Conservation (phyloP, 257 asterid species). For the Misopates orontium region DNA sequence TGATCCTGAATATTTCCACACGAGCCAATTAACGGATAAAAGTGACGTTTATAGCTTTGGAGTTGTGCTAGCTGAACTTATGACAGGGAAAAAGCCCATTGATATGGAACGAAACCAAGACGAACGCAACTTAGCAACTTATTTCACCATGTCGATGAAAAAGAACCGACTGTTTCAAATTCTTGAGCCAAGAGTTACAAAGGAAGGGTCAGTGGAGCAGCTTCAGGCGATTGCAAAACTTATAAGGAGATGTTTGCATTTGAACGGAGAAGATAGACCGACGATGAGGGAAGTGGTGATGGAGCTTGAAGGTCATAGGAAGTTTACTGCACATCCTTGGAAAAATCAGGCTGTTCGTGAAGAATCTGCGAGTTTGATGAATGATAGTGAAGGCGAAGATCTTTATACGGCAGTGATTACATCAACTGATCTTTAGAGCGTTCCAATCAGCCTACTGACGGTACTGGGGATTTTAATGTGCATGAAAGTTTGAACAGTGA, state of each 20-base stretch:
- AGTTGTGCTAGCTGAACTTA: constrained; percentile 63
- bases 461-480: constrained; percentile 31
- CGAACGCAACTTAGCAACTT: constrained; percentile 49
- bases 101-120: constrained; percentile 45
- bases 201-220: constrained; percentile 67
- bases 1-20: constrained; percentile 74
- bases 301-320: constrained; percentile 69
- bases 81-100: constrained; percentile 65
- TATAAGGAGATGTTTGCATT: constrained; percentile 46
- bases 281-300: constrained; percentile 76
- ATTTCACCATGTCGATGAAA: constrained; percentile 42
- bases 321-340: constrained; percentile 54
- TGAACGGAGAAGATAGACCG: constrained; percentile 63
- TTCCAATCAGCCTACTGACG: constrained; percentile 32
- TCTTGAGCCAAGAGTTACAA: constrained; percentile 53
- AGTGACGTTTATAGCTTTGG: constrained; percentile 89
- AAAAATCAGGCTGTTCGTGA: constrained; percentile 23
- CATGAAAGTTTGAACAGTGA: constrained; percentile 37
- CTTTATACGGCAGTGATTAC: constrained; percentile 35
- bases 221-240: constrained; percentile 48
- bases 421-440: constrained; percentile 43
- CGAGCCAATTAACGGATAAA: constrained; percentile 66
- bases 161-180: constrained; percentile 51
- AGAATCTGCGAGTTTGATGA: constrained; percentile 35
- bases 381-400: constrained; percentile 30